phyloP scores from a whole-genome alignment of 768 basidiomycete species.

The Albatrellus ellisii region DNA sequence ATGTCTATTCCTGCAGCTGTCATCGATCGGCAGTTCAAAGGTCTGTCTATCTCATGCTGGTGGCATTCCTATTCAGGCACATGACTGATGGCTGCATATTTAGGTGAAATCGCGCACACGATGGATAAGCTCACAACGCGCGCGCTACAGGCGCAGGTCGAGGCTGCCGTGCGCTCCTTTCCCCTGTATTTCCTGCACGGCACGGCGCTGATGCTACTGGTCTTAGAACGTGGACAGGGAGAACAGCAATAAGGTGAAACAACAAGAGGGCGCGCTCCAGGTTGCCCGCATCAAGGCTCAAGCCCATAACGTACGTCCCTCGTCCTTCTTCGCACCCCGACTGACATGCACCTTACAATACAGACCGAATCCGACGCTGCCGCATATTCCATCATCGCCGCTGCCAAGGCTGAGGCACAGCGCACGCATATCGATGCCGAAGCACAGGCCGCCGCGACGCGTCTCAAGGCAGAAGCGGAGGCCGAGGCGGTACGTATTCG shows the following conservation, averaged over 20 bases:
- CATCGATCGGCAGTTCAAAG: constrained; percentile 82
- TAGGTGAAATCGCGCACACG: constrained; percentile 63
- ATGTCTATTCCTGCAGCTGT: constrained; percentile 38
- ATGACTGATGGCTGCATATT: background rate
- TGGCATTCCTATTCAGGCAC: background rate
- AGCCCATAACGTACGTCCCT: constrained; percentile 30
- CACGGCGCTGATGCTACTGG: too few relatives aligned
- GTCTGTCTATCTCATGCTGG: constrained; percentile 8
- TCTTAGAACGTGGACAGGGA: constrained; percentile 70
- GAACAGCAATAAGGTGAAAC: constrained; percentile 80
- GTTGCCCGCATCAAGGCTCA: constrained; percentile 71
- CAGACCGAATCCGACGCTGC: constrained; percentile 63
- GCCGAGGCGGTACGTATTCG: constrained; percentile 54
- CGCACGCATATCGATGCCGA: constrained; percentile 54
- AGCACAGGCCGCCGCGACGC: constrained; percentile 67
- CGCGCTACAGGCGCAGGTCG: constrained; percentile 77
- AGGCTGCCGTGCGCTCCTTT: constrained; percentile 49
- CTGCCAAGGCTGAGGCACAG: constrained; percentile 63
- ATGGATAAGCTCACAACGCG: constrained; percentile 82
- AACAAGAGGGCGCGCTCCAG: constrained; percentile 66
- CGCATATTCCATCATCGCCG: constrained; percentile 61
- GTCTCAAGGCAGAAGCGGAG: constrained; percentile 64
- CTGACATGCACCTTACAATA: background rate
- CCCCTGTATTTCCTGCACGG: too few relatives aligned
- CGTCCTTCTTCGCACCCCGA: too few relatives aligned